These are phyloP conservation scores for Pichia cactophila DNA, from an alignment of 1,139 yeast species.

Conservation along the genomic window DNA sequence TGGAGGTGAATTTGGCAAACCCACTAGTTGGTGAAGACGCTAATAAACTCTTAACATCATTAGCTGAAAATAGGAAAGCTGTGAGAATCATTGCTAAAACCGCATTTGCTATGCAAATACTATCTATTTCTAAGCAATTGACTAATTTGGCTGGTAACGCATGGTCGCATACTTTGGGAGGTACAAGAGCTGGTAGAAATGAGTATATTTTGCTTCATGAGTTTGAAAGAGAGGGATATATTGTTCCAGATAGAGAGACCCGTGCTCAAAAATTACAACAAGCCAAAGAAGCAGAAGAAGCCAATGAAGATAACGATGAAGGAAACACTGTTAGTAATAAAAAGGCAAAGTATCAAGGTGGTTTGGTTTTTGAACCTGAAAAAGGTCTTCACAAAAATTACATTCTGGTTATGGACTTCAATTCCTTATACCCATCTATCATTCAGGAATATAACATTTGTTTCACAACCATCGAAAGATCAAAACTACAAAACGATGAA, in stretches of 20 bases:
- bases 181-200: conserved; percentile 95
- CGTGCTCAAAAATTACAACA: conserved; percentile 39
- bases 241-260: conserved; percentile 83
- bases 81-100: conserved; percentile 71
- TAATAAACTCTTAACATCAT: conserved; percentile 55
- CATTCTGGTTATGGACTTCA: conserved; percentile 94
- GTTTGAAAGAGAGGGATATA: conserved; percentile 69
- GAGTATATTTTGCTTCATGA: conserved; percentile 91
- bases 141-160: conserved; percentile 96
- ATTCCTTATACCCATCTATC: conserved; percentile 93
- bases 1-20: conserved; percentile 68
- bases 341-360: conserved; percentile 82
- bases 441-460: conserved; percentile 96
- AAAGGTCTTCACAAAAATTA: conserved; percentile 88
- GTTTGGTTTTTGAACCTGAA: conserved; percentile 95
- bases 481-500: conserved; percentile 51
- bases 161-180: conserved; percentile 91
- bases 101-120: conserved; percentile 75
- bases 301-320: conserved; percentile 32
- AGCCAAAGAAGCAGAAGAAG: conserved; percentile 13
- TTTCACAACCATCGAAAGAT: conserved; percentile 87
- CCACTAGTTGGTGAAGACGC: conserved; percentile 65
- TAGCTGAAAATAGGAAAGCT: conserved; percentile 61
- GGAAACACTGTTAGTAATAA: conserved; percentile 48
- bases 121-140: conserved; percentile 83